Evolutionary conservation across 2,329 filamentous ascomycete species (phyloP), one percentile per base, ranked within the genome.

Genomic region (Fusarium xyrophilum): DNA sequence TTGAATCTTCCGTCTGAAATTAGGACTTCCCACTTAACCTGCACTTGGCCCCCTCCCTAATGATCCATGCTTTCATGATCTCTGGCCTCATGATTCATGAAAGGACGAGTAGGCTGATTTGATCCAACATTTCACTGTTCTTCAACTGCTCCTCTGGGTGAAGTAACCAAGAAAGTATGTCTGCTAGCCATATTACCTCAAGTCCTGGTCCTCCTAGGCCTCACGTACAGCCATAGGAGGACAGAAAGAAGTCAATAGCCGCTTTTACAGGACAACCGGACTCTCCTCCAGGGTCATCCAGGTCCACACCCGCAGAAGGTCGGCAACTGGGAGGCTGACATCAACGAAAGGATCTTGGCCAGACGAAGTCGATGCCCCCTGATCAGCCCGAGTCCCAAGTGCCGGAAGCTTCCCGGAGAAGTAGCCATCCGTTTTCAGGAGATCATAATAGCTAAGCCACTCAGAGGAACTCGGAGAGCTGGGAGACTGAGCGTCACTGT

Each of bases 271-370:
- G 46, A 11, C 7, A 13, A 7, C 12, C 17, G 19, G 6, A 35
- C 12, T 8, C 6, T n/a, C 10, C 21, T 19, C 8, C 12, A 14
- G 30, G 2, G 17, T 10, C 21, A 13, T 33, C 5, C n/a, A 19
- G 8, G 7, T 15, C 1, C n/a, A 7, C 30, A 25, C 17, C 13
- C 6, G 8, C 5, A 25, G 2, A 15, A 6, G 4, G 8, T n/a
- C 4, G 19, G 6, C 2, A 15, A 1, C 12, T 14, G 7, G 21
- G 21, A 13, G 0, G 23, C 15, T 1, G 15, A 12, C 2, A 48
- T 15, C 8, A 19, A 7, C 5, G 6, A 3, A n/a, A n/a, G 8
- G 2, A 11, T 6, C 4, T n/a, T 35, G 30, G 17, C 17, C 17
- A n/a, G 30, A 15, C 14, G 21, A 35, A 15, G 17, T 17, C 7